Conservation (phyloP, 2,329 filamentous ascomycete species). For the Hypoxylon sp. region DNA sequence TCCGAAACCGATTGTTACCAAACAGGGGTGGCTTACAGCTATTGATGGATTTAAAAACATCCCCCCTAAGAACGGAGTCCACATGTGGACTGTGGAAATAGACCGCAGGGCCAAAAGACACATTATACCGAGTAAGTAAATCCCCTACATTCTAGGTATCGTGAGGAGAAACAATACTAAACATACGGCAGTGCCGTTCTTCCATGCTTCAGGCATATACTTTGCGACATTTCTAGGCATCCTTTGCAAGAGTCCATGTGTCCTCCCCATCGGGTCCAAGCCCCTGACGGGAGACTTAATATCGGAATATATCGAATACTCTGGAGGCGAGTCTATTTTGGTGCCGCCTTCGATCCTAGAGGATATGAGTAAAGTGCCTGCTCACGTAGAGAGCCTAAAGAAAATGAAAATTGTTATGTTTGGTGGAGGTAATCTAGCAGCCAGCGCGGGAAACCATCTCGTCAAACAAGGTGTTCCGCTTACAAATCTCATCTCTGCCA, state of each 20-base stretch:
- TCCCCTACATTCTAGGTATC: too few relatives aligned
- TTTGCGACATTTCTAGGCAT: constrained; percentile 28
- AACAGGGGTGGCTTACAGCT: constrained; percentile 59
- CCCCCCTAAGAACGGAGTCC: constrained; percentile 23
- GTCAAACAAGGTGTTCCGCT: constrained; percentile 19
- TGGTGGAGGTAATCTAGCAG: constrained; percentile 28
- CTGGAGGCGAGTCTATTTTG: constrained; percentile 13
- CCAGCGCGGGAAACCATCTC: constrained; percentile 16
- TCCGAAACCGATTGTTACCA: constrained; percentile 61
- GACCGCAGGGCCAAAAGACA: not conserved
- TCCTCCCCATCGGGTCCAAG: constrained; percentile 22
- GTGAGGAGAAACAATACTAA: constrained; percentile 35
- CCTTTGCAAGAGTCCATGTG: not conserved
- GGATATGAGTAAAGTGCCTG: constrained; percentile 30
- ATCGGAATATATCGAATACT: constrained; percentile 23
- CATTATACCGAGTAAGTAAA: constrained; percentile 32
- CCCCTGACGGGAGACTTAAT: constrained; percentile 22
- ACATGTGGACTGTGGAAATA: constrained; percentile 23
- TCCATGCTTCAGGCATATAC: constrained; percentile 49
- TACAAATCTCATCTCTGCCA: constrained; percentile 27
- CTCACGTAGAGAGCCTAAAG: constrained; percentile 29
- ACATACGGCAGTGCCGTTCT: constrained; percentile 47
- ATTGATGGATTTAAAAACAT: constrained; percentile 53
- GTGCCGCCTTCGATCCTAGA: constrained; percentile 26
- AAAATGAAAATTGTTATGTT: constrained; percentile 21